These are phyloP conservation scores for Rhodamnia argentea DNA, from an alignment of 345 rosid genomes.

Conservation along the genomic window DNA sequence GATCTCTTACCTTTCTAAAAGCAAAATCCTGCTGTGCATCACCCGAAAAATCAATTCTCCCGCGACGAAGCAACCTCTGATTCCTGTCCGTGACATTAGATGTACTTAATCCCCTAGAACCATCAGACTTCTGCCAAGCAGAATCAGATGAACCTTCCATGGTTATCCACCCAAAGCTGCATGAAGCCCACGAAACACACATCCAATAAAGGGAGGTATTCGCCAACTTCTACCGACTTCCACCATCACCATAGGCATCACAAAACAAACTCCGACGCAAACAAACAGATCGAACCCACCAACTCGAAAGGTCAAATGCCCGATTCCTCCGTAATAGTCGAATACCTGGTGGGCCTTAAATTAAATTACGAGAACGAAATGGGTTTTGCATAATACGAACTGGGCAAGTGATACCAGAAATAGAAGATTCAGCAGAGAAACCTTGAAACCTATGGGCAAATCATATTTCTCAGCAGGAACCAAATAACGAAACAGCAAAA, in stretches of 20 bases:
- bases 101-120: slow-evolving; percentile 46
- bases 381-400: not conserved
- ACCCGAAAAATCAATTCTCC: slow-evolving; percentile 18
- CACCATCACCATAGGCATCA: slow-evolving; percentile 33
- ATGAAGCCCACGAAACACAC: slow-evolving; percentile 21
- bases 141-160: slow-evolving; percentile 89
- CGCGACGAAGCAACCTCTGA: slow-evolving; percentile 17
- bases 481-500: not conserved
- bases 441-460: not conserved
- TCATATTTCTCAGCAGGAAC: slow-evolving; percentile 3
- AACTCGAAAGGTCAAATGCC: slow-evolving; percentile 6
- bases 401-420: not conserved
- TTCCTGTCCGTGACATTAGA: slow-evolving; percentile 52
- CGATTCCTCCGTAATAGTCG: not conserved
- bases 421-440: not conserved
- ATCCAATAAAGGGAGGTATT: slow-evolving; percentile 26
- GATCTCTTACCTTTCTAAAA: slow-evolving; percentile 27
- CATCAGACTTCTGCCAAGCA: slow-evolving; percentile 42
- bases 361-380: not conserved
- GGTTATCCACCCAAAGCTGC: slow-evolving; percentile 39
- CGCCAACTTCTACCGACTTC: slow-evolving; percentile 24
- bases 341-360: slow-evolving; percentile 8
- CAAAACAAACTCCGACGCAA: slow-evolving; percentile 25
- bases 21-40: slow-evolving; percentile 22
- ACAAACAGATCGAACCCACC: not conserved